Evolutionary conservation across 2,329 filamentous ascomycete genomes (phyloP).

Genomic region (Penicillium polonicum): DNA sequence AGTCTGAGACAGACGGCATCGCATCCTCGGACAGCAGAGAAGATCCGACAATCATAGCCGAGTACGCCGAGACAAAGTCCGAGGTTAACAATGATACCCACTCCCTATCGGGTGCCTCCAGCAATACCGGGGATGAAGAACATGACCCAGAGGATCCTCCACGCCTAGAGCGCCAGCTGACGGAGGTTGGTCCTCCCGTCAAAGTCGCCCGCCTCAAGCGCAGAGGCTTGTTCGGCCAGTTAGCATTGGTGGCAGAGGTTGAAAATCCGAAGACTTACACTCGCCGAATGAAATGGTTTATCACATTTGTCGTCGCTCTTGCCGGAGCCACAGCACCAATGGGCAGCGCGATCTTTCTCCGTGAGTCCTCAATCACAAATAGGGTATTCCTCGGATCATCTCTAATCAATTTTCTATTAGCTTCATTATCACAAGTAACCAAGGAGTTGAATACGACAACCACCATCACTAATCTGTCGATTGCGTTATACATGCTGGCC

Average conservation of each 20-base stretch:
- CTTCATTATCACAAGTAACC: slow-evolving; percentile 65
- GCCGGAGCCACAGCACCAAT: slow-evolving; percentile 77
- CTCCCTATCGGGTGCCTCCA: slow-evolving; percentile 18
- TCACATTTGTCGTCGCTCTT: slow-evolving; percentile 74
- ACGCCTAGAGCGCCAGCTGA: slow-evolving; percentile 17
- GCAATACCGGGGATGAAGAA: slow-evolving; percentile 23
- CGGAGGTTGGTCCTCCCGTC: slow-evolving; percentile 39
- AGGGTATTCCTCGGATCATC: not conserved
- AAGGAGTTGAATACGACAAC: slow-evolving; percentile 60
- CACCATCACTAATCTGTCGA: slow-evolving; percentile 70
- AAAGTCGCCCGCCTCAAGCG: slow-evolving; percentile 56
- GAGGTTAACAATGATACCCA: slow-evolving; percentile 18
- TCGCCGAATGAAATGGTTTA: slow-evolving; percentile 75
- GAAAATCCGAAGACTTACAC: slow-evolving; percentile 72
- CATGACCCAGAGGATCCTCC: slow-evolving; percentile 15
- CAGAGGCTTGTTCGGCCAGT: slow-evolving; percentile 68
- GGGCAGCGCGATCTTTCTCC: slow-evolving; percentile 80
- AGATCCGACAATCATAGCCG: slow-evolving; percentile 2
- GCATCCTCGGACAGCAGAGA: slow-evolving; percentile 3
- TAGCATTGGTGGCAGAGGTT: slow-evolving; percentile 76
- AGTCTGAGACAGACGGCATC: not conserved
- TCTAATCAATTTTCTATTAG: slow-evolving; percentile 42
- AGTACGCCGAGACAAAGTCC: not conserved
- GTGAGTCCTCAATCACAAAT: slow-evolving; percentile 49
- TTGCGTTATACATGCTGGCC: slow-evolving; percentile 77